Percentiles rank a stretch among this genome's conserved stretches.
Evolutionary conservation across 257 asterid species (phyloP).

Genomic region (Capsicum pubescens): DNA sequence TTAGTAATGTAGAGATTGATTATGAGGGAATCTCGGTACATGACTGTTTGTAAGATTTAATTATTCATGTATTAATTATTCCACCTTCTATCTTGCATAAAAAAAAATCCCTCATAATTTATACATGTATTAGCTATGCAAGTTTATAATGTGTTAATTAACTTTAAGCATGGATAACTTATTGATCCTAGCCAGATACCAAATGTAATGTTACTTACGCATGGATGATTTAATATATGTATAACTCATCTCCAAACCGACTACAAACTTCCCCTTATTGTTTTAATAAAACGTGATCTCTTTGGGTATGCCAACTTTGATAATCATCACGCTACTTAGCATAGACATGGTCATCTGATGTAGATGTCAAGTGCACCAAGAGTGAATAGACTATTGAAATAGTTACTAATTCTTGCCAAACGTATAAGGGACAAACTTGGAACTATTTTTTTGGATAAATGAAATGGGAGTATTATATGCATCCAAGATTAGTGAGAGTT

Average conservation of each 20-base stretch:
- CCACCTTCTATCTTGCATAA: too few species aligned
- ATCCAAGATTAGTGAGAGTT: conserved; percentile 7
- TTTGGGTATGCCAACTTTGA: neutral
- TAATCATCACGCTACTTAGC: neutral
- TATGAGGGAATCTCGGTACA: too few species aligned
- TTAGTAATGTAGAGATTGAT: too few species aligned
- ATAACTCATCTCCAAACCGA: neutral
- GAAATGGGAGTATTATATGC: neutral
- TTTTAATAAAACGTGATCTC: neutral
- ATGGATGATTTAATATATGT: neutral
- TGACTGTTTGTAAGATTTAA: too few species aligned
- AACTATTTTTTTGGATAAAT: conserved; percentile 13
- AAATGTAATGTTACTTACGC: neutral
- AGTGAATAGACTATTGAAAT: neutral
- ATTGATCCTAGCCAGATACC: neutral
- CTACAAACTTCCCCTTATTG: neutral
- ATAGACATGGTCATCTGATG: neutral
- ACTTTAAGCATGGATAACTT: neutral
- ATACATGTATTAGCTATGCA: neutral
- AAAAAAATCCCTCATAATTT: too few species aligned
- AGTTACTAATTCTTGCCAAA: neutral
- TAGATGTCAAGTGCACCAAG: neutral
- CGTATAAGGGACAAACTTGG: neutral
- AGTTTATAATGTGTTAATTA: neutral
- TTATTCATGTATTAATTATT: too few species aligned